Evolutionary conservation across 345 rosid species (phyloP).

Genomic region (Dipteronia dyeriana): DNA sequence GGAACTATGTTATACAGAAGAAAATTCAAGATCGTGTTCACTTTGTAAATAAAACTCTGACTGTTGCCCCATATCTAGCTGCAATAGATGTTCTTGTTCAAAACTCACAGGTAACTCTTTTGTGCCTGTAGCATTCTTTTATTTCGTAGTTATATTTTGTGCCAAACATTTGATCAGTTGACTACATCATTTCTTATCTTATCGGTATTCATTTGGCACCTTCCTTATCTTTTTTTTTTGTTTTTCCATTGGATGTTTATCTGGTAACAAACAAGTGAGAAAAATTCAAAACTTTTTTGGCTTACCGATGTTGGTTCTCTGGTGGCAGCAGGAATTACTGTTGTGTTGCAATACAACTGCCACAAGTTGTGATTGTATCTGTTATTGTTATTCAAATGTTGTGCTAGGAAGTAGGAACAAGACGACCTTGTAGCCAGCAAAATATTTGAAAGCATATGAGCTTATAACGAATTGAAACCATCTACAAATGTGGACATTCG

Average conservation of each 20-base stretch:
- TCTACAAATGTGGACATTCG: neutral
- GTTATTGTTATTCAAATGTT: neutral
- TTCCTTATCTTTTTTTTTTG: neutral
- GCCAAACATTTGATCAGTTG: neutral
- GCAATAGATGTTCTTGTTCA: slow-evolving; percentile 83
- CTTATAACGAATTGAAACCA: neutral
- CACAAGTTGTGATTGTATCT: neutral
- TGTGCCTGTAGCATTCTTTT: neutral
- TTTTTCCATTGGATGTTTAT: too few species aligned
- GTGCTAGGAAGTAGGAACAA: neutral
- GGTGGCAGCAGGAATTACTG: neutral
- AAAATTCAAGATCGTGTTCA: slow-evolving; percentile 67
- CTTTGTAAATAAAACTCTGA: slow-evolving; percentile 76
- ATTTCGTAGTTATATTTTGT: neutral
- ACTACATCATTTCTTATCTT: neutral
- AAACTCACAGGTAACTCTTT: slow-evolving; percentile 64
- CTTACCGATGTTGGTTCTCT: neutral
- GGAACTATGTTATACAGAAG: slow-evolving; percentile 58
- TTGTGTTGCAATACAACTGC: too few species aligned
- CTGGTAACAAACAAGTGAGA: too few species aligned
- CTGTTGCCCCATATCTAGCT: slow-evolving; percentile 79
- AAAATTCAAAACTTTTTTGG: neutral
- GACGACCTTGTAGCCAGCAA: neutral
- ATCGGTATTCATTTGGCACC: neutral
- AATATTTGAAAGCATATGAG: neutral